Evolutionary conservation across 805 yeast genomes (phyloP).

Genomic region (Babjeviella inositovora): DNA sequence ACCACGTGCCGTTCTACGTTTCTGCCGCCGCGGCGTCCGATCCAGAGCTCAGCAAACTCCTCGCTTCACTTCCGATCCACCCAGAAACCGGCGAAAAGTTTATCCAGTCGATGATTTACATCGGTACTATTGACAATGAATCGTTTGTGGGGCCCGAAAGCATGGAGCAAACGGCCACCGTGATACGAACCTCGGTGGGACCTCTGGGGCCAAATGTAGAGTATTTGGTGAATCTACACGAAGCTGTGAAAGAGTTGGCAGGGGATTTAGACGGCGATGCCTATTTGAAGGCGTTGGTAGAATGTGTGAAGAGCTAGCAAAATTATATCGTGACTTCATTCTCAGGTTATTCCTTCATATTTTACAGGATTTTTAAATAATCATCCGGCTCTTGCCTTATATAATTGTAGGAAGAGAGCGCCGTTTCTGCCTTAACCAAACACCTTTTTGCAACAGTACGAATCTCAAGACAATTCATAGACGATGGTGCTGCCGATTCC

Average conservation of each 20-base stretch:
- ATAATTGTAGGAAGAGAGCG: too few relatives aligned
- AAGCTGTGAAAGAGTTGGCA: conserved; percentile 25
- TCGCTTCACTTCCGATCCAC: conserved; percentile 12
- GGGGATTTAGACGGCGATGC: conserved; percentile 13
- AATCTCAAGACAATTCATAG: too few relatives aligned
- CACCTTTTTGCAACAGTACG: too few relatives aligned
- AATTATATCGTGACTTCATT: too few relatives aligned
- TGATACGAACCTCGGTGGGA: conserved; percentile 43
- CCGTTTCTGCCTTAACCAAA: too few relatives aligned
- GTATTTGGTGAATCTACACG: conserved; percentile 40
- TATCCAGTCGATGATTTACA: conserved; percentile 52
- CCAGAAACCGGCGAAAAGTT: conserved; percentile 16
- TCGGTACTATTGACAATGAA: conserved; percentile 67
- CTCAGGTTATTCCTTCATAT: too few relatives aligned
- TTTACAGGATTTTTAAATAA: too few relatives aligned
- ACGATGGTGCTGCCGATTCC: too few relatives aligned
- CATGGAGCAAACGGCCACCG: conserved; percentile 37
- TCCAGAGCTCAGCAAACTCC: conserved; percentile 6
- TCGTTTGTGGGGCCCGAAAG: conserved; percentile 79
- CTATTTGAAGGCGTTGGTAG: conserved; percentile 16
- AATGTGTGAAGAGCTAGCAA: too few relatives aligned
- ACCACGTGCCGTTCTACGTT: conserved; percentile 47
- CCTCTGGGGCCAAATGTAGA: conserved; percentile 75
- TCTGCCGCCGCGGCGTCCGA: conserved; percentile 5
- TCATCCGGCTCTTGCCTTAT: too few relatives aligned